Conservation (phyloP, 352 stramenopile species). For the Sclerospora graminicola region DNA sequence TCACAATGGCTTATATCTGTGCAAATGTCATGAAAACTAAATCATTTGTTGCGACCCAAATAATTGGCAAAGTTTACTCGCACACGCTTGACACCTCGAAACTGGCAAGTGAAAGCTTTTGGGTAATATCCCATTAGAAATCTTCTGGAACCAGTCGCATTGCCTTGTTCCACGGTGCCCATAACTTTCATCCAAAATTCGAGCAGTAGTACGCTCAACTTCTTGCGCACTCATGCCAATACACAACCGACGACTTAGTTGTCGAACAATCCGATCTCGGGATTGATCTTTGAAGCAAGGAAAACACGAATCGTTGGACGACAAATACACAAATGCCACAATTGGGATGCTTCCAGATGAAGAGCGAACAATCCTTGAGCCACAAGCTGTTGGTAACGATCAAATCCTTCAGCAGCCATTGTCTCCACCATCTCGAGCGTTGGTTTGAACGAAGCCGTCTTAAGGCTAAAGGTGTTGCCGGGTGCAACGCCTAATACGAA, state of each 20-base stretch:
- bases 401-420: constrained; percentile 91
- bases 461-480: constrained; percentile 90
- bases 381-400: constrained; percentile 95
- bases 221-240: constrained; percentile 39
- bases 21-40: too few species aligned
- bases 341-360: constrained; percentile 87
- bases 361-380: constrained; percentile 95
- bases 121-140: constrained; percentile 73
- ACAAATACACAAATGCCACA: constrained; percentile 88
- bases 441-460: constrained; percentile 98
- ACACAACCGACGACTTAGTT: constrained; percentile 47
- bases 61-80: too few species aligned
- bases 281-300: constrained; percentile 82
- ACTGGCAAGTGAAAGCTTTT: constrained; percentile 5
- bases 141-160: constrained; percentile 85
- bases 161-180: constrained; percentile 65
- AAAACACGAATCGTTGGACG: constrained; percentile 85
- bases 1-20: too few species aligned
- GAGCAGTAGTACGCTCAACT: constrained; percentile 38
- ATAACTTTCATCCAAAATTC: constrained; percentile 68
- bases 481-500: constrained; percentile 98
- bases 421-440: constrained; percentile 97
- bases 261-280: constrained; percentile 30
- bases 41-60: too few species aligned
- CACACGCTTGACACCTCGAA: too few species aligned